phyloP scores from a whole-genome alignment of 1,139 yeast species.

The Yamadazyma aaseri region DNA sequence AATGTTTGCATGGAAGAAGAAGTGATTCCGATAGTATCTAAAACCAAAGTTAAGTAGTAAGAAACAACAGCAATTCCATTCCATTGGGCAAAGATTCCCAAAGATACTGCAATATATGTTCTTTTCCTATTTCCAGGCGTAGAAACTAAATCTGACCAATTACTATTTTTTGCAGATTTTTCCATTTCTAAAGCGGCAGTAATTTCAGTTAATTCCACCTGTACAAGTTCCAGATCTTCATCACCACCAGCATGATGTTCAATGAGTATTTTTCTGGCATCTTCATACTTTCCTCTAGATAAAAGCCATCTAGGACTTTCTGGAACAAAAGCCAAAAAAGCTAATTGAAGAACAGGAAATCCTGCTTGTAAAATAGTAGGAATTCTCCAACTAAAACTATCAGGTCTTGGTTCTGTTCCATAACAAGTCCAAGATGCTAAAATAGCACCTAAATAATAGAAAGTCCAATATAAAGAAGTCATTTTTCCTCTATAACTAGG shows the following conservation, averaged over 20 bases:
- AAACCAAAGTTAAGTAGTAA: conserved; percentile 42
- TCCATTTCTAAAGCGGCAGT: conserved; percentile 10
- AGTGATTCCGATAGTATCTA: conserved; percentile 47
- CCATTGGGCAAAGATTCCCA: conserved; percentile 18
- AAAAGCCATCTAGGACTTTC: conserved; percentile 61
- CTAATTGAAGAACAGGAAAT: conserved; percentile 28
- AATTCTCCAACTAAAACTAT: conserved; percentile 52
- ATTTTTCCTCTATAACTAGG: conserved; percentile 56
- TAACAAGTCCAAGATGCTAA: conserved; percentile 56
- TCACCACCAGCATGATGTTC: conserved; percentile 10
- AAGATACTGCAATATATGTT: conserved; percentile 17
- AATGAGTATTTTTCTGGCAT: conserved; percentile 48
- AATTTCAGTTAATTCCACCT: conserved; percentile 9
- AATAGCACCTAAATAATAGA: conserved; percentile 59
- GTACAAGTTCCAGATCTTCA: conserved; percentile 7
- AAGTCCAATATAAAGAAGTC: conserved; percentile 57
- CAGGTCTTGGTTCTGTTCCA: conserved; percentile 49
- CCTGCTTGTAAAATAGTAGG: conserved; percentile 45
- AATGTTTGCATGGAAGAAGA: conserved; percentile 14
- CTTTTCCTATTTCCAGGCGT: conserved; percentile 16
- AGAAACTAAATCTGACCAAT: conserved; percentile 15
- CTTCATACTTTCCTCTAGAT: conserved; percentile 40
- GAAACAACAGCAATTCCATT: conserved; percentile 18
- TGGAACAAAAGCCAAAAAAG: conserved; percentile 45
- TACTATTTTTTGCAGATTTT: conserved; percentile 9